These are phyloP conservation scores for Senecio squalidus DNA, from an alignment of 140 eudicot species.

Conservation along the genomic window DNA sequence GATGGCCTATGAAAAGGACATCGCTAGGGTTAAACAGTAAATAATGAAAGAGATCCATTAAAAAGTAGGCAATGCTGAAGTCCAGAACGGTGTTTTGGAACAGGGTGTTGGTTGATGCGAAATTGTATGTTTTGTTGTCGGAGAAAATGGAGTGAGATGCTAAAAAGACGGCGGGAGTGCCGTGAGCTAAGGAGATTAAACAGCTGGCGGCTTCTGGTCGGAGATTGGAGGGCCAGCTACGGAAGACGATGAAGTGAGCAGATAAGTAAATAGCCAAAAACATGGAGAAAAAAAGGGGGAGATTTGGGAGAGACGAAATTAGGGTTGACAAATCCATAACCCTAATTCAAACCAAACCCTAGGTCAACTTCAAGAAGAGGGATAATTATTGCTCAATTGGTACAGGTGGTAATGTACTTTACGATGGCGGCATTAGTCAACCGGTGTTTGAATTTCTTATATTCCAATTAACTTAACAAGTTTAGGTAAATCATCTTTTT, in stretches of 20 bases:
- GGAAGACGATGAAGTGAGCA: constrained; percentile 32
- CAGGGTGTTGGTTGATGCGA: constrained; percentile 28
- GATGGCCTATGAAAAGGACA: constrained; percentile 79
- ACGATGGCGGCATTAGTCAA: too few relatives aligned
- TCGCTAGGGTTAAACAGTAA: constrained; percentile 71
- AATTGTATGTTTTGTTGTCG: constrained; percentile 18
- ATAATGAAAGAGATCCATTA: constrained; percentile 68
- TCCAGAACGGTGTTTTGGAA: constrained; percentile 61
- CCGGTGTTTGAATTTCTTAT: too few relatives aligned
- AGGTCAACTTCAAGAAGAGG: too few relatives aligned
- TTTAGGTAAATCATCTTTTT: too few relatives aligned
- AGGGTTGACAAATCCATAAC: constrained; percentile 23
- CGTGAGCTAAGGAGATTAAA: constrained; percentile 66
- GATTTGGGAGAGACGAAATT: constrained; percentile 24
- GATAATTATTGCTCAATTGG: too few relatives aligned
- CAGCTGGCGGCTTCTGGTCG: constrained; percentile 90
- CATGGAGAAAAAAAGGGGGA: constrained; percentile 35
- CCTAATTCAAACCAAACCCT: background rate
- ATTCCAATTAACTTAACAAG: too few relatives aligned
- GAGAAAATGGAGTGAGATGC: constrained; percentile 47
- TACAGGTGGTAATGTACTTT: too few relatives aligned
- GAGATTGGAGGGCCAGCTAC: constrained; percentile 23
- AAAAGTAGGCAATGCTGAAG: constrained; percentile 77
- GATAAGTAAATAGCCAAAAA: constrained; percentile 26
- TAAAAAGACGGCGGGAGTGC: constrained; percentile 85